Evolutionary conservation across 352 stramenopile species (phyloP).

Genomic region (Globisporangium polare): DNA sequence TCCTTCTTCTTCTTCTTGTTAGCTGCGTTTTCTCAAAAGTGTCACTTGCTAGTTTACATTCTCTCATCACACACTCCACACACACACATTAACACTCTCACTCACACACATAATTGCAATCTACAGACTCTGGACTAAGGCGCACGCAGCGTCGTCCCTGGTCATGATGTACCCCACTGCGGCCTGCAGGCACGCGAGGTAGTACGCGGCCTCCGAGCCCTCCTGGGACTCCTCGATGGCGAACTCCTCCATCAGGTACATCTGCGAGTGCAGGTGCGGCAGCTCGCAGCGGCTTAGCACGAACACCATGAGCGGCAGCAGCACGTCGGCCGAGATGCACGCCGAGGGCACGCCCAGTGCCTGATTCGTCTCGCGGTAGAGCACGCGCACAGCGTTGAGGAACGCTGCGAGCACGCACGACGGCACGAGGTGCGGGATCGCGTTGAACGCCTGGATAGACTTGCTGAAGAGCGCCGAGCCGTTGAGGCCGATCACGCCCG

Average conservation of each 20-base stretch:
- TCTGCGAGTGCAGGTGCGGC: slow-evolving; percentile 69
- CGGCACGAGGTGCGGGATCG: slow-evolving; percentile 65
- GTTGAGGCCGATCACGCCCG: slow-evolving; percentile 10
- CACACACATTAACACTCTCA: slow-evolving; percentile 15
- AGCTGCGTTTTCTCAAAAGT: neutral
- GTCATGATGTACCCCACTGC: slow-evolving; percentile 79
- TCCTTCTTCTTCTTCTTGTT: neutral
- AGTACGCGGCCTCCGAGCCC: slow-evolving; percentile 79
- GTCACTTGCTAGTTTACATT: slow-evolving; percentile 10
- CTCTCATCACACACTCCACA: slow-evolving; percentile 4
- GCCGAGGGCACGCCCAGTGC: slow-evolving; percentile 36
- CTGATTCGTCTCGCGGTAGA: slow-evolving; percentile 61
- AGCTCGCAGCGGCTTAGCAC: slow-evolving; percentile 65
- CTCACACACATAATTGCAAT: slow-evolving; percentile 10
- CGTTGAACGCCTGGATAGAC: slow-evolving; percentile 67
- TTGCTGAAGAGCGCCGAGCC: slow-evolving; percentile 31
- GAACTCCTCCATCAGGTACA: slow-evolving; percentile 78
- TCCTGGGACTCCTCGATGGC: slow-evolving; percentile 63
- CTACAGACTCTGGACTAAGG: slow-evolving; percentile 9
- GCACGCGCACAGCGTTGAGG: slow-evolving; percentile 54
- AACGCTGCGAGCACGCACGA: slow-evolving; percentile 60
- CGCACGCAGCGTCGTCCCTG: slow-evolving; percentile 8
- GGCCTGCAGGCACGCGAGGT: slow-evolving; percentile 73
- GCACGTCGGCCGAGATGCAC: slow-evolving; percentile 73
- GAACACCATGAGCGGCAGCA: slow-evolving; percentile 73